These are phyloP conservation scores for Harrya chromipes DNA, from an alignment of 768 basidiomycete species.

Conservation along the genomic window DNA sequence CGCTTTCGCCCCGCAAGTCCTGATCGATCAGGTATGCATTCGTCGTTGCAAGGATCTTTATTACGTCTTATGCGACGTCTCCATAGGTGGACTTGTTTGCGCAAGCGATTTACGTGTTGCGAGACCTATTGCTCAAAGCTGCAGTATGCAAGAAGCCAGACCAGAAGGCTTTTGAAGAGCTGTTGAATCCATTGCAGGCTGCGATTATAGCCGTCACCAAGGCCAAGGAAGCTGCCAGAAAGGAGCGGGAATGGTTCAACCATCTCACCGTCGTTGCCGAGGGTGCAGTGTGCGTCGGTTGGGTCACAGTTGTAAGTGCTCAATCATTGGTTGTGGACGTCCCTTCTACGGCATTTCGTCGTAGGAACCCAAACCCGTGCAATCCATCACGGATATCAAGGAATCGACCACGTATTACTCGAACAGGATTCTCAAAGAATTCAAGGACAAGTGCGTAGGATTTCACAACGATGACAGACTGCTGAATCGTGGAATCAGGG, in stretches of 20 bases:
- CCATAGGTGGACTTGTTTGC: constrained; percentile 66
- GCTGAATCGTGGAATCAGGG: constrained; percentile 45
- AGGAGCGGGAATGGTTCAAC: constrained; percentile 77
- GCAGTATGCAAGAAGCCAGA: constrained; percentile 80
- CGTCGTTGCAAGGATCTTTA: not conserved
- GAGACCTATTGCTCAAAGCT: constrained; percentile 63
- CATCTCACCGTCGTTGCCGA: constrained; percentile 83
- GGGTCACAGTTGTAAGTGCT: constrained; percentile 76
- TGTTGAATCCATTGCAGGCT: constrained; percentile 67
- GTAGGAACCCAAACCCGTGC: constrained; percentile 74
- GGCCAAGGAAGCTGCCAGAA: constrained; percentile 76
- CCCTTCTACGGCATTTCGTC: not conserved
- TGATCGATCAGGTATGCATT: constrained; percentile 72
- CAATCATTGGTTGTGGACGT: not conserved
- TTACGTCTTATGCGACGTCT: constrained; percentile 4
- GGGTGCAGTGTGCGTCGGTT: constrained; percentile 77
- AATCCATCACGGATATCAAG: constrained; percentile 77
- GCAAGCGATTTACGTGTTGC: constrained; percentile 63
- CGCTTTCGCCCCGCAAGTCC: constrained; percentile 60
- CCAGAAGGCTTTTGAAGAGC: constrained; percentile 47
- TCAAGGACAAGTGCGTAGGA: constrained; percentile 78
- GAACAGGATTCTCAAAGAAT: constrained; percentile 87
- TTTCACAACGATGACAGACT: not conserved
- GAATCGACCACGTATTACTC: constrained; percentile 86
- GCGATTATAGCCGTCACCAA: constrained; percentile 75